A percentile compares a stretch with the other conserved stretches of the same genome.
Conservation (phyloP, 768 basidiomycete species). For the Mycena vitilis region DNA sequence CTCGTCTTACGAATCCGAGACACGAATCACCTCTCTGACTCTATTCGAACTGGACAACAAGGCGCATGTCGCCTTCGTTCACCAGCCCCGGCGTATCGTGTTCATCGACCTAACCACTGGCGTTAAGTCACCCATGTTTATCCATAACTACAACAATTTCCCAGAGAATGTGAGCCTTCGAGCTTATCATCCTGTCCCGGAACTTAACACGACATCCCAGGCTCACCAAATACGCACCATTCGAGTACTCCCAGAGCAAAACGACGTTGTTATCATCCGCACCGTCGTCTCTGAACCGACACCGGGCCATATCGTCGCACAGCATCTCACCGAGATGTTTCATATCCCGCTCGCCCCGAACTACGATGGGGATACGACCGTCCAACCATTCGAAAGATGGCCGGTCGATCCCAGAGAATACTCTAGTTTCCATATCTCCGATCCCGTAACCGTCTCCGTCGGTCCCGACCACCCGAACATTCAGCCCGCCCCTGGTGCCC, state of each 20-base stretch:
- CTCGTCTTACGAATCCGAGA: slow-evolving; percentile 49
- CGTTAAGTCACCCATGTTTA: slow-evolving; percentile 52
- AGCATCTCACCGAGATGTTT: slow-evolving; percentile 37
- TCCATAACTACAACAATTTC: slow-evolving; percentile 46
- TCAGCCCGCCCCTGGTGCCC: slow-evolving; percentile 41
- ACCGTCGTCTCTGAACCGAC: slow-evolving; percentile 39
- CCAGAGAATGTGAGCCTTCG: slow-evolving; percentile 39
- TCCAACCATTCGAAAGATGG: slow-evolving; percentile 38
- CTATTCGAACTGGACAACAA: slow-evolving; percentile 57
- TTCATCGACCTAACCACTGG: slow-evolving; percentile 54
- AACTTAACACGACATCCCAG: slow-evolving; percentile 42
- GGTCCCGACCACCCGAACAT: slow-evolving; percentile 45
- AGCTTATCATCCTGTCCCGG: background rate
- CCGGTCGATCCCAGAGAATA: slow-evolving; percentile 41
- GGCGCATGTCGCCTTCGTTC: slow-evolving; percentile 57
- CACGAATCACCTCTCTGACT: slow-evolving; percentile 51
- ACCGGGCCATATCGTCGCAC: slow-evolving; percentile 14
- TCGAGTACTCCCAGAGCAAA: slow-evolving; percentile 63
- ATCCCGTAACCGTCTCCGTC: slow-evolving; percentile 47
- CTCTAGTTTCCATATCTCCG: slow-evolving; percentile 53
- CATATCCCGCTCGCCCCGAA: slow-evolving; percentile 40
- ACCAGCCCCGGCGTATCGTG: slow-evolving; percentile 53
- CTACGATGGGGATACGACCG: slow-evolving; percentile 5
- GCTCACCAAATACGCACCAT: slow-evolving; percentile 63
- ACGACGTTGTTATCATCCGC: slow-evolving; percentile 64